Conservation (phyloP, 306 rosid genomes). For the Oemleria cerasiformis region DNA sequence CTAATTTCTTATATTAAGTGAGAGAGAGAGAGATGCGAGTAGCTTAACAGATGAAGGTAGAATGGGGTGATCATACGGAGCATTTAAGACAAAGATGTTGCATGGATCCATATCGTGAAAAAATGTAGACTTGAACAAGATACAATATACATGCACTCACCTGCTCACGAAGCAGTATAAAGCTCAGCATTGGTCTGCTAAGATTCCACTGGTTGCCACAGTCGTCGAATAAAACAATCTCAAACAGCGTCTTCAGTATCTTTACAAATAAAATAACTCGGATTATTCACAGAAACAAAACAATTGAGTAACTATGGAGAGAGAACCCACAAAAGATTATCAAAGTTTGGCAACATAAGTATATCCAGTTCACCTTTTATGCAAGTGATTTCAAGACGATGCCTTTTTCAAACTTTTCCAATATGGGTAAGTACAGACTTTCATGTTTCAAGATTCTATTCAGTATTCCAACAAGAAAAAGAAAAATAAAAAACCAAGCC, state of each 20-base stretch:
- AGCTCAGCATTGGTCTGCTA: slow-evolving; percentile 84
- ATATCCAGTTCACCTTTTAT: neutral
- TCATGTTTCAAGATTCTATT: neutral
- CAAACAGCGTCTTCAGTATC: slow-evolving; percentile 84
- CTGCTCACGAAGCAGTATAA: slow-evolving; percentile 81
- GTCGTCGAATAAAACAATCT: slow-evolving; percentile 80
- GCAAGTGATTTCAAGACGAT: neutral
- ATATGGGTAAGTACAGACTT: neutral
- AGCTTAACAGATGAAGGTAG: too few relatives aligned
- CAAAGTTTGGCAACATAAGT: slow-evolving; percentile 2
- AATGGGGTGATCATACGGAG: too few relatives aligned
- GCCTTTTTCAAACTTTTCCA: neutral
- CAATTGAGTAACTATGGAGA: neutral
- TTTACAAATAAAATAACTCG: slow-evolving; percentile 20
- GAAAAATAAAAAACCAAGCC: neutral
- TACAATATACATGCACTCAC: slow-evolving; percentile 26
- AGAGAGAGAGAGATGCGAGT: too few relatives aligned
- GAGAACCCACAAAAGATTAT: neutral
- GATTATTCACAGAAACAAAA: neutral
- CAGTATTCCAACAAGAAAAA: neutral
- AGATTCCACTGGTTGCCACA: slow-evolving; percentile 84
- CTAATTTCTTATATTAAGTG: neutral
- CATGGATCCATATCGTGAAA: too few relatives aligned
- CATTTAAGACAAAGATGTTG: too few relatives aligned
- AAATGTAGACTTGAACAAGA: neutral